These are phyloP conservation scores for Pichia insulana DNA, from an alignment of 805 yeast species.

Conservation along the genomic window DNA sequence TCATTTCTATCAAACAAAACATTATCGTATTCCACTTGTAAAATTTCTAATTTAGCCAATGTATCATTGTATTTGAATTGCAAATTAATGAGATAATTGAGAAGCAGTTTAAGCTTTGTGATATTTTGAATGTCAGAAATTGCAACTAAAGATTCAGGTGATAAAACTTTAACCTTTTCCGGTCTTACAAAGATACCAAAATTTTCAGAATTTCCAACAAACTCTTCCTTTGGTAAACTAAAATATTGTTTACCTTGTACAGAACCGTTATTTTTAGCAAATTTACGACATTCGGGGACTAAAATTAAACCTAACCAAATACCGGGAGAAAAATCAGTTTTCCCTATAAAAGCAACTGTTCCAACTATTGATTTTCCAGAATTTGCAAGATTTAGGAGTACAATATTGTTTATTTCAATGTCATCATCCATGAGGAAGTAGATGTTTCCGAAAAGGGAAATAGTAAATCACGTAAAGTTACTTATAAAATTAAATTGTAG, in stretches of 20 bases:
- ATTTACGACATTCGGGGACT: conserved; percentile 19
- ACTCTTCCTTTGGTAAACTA: conserved; percentile 8
- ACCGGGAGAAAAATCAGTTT: conserved; percentile 52
- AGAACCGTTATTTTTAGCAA: conserved; percentile 43
- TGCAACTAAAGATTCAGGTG: conserved; percentile 13
- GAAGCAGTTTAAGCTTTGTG: conserved; percentile 1
- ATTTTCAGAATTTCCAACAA: background rate
- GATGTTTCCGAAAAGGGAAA: no score
- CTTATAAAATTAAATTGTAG: no score
- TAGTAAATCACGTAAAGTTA: no score
- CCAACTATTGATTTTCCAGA: conserved; percentile 32
- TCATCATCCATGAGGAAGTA: background rate
- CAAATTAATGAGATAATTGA: background rate
- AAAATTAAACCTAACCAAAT: conserved; percentile 46
- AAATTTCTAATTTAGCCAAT: conserved; percentile 21
- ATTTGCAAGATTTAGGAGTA: conserved; percentile 27
- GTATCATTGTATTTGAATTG: background rate
- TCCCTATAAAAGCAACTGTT: conserved; percentile 40
- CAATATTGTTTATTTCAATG: conserved; percentile 16
- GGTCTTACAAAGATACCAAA: conserved; percentile 7
- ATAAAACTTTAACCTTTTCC: conserved; percentile 12
- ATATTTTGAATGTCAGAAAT: background rate
- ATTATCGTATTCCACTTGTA: conserved; percentile 40
- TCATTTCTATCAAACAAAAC: conserved; percentile 26
- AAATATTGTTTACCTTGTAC: conserved; percentile 38